These are phyloP conservation scores for Fragaria nilgerrensis DNA, from an alignment of 306 rosid genomes.

Conservation along the genomic window DNA sequence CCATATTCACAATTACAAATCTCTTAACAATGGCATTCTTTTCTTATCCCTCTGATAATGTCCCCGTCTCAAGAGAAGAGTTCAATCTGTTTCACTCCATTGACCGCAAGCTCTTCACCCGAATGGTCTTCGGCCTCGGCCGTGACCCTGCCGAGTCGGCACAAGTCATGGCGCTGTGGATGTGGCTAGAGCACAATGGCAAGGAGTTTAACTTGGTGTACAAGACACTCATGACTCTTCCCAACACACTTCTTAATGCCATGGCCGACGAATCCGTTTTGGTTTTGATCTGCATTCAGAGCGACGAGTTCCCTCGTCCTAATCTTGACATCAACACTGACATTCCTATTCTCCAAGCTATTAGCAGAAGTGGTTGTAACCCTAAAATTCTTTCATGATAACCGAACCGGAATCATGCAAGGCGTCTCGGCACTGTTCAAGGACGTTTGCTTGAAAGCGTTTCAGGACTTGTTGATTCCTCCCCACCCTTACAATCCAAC, in stretches of 20 bases:
- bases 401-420: conserved; percentile 24
- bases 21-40: conserved; percentile 17
- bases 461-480: conserved; percentile 39
- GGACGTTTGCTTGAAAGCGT: conserved; percentile 45
- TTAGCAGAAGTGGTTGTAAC: conserved; percentile 15
- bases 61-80: conserved; percentile 36
- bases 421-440: conserved; percentile 25
- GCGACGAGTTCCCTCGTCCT: conserved; percentile 12
- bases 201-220: conserved; percentile 18
- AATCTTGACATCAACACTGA: not conserved
- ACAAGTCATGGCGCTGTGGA: conserved; percentile 52
- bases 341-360: conserved; percentile 36
- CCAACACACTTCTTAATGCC: conserved; percentile 21
- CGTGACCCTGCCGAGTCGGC: conserved; percentile 43
- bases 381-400: conserved; percentile 35
- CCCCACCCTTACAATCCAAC: not conserved
- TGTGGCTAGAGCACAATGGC: conserved; percentile 51
- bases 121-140: conserved; percentile 33
- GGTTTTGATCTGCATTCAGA: conserved; percentile 39
- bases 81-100: conserved; percentile 52
- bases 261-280: conserved; percentile 40
- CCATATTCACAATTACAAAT: not conserved
- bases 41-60: not conserved
- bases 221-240: conserved; percentile 29
- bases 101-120: conserved; percentile 53